These are phyloP conservation scores for Pulveroboletus frians DNA, from an alignment of 768 basidiomycete genomes.

Conservation along the genomic window DNA sequence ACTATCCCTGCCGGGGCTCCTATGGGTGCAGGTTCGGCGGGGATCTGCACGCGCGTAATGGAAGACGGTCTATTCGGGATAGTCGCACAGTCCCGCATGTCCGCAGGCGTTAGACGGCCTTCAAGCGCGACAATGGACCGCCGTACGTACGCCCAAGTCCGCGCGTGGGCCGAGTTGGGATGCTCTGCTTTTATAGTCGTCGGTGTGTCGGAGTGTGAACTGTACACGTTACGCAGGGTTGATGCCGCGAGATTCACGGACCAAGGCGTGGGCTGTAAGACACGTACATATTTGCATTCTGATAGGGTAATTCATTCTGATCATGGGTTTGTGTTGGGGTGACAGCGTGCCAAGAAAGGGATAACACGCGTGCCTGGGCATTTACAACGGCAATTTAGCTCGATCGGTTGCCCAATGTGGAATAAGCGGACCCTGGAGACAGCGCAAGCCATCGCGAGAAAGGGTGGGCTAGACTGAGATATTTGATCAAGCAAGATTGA, in stretches of 20 bases:
- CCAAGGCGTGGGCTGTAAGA: constrained; percentile 12
- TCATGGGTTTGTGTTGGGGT: constrained; percentile 3
- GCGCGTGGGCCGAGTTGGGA: constrained; percentile 3
- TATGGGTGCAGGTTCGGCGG: constrained; percentile 20
- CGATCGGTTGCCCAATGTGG: constrained; percentile 22
- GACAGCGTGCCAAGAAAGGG: constrained; percentile 14
- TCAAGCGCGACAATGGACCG: constrained; percentile 5
- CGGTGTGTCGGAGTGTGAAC: constrained; percentile 9
- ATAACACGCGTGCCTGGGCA: constrained; percentile 20
- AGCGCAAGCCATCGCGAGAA: constrained; percentile 25
- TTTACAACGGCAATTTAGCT: constrained; percentile 24
- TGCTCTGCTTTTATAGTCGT: not conserved
- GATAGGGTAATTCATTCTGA: constrained; percentile 23
- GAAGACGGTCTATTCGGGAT: constrained; percentile 10
- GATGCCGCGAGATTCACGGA: constrained; percentile 25
- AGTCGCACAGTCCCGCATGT: not conserved
- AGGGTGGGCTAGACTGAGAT: constrained; percentile 24
- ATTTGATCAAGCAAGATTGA: constrained; percentile 20
- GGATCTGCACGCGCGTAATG: constrained; percentile 10
- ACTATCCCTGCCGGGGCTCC: constrained; percentile 15
- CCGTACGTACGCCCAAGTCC: constrained; percentile 11
- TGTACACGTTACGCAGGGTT: constrained; percentile 10
- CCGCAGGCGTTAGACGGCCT: constrained; percentile 8
- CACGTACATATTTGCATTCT: constrained; percentile 23
- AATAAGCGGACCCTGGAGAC: constrained; percentile 32